Evolutionary conservation across 495 filamentous ascomycete species (phyloP), one percentile per base, ranked within the genome.

Genomic region (Podospora sp.): DNA sequence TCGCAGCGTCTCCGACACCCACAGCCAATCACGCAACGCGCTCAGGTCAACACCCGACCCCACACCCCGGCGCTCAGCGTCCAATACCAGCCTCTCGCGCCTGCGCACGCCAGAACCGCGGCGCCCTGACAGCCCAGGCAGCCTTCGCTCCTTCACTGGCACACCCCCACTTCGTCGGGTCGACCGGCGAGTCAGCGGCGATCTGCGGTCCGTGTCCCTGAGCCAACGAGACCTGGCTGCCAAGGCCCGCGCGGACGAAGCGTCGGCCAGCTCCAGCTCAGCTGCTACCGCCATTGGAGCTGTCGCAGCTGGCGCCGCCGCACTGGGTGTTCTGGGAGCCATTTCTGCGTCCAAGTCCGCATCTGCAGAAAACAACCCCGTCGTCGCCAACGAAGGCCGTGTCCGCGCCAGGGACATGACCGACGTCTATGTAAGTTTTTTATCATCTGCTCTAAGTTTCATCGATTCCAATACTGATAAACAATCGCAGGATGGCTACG

Each of bases 351-450:
- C 73, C 35, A 62, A 29, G n/a, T 66, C 57, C 51, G 66, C 33
- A 65, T 67, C 64, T 74, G 84, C 87, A 66, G 86, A 87, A 72
- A 87, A 85, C 72, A 87, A 88, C 81, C 88, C 89, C 70, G 71
- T 71, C 58, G 84, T 91, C 76, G 91, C 88, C 71, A 92, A 94
- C 84, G 92, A 93, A 86, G 90, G 92, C 85, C 93, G 92, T 79
- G 88, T 86, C 74, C 89, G 90, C 75, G 80, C 89, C 76, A 89
- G 86, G 80, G 91, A 89, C 81, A 96, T 96, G 93, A 84, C 91
- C 74, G 91, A 96, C 85, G 91, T 96, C 82, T 96, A 91, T 81
- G 93, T 97, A 88, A 89, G 93, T 91, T 36, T 62, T 69, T 66
- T 61, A 63, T 33, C 21, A 7, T 62, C 52, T 53, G 14, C 66